Evolutionary conservation across 2,329 filamentous ascomycete genomes (phyloP).

Genomic region (Coniochaeta hoffmannii): DNA sequence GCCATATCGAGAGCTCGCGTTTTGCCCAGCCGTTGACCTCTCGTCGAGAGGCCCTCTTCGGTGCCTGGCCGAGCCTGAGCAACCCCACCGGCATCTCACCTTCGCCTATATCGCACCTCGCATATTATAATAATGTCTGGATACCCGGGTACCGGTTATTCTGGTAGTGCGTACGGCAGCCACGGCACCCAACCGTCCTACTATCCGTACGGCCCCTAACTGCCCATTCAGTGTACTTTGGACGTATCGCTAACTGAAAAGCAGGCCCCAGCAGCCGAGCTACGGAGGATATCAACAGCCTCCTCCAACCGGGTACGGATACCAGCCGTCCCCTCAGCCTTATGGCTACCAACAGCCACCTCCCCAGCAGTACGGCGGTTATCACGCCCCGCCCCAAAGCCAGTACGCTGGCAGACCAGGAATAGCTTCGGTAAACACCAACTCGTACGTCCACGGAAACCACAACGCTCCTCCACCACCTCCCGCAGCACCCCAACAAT

Average conservation of each 20-base stretch:
- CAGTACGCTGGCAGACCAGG: constrained; percentile 17
- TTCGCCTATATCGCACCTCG: not conserved
- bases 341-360: constrained; percentile 28
- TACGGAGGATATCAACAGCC: constrained; percentile 42
- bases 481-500: constrained; percentile 59
- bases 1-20: not conserved
- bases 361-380: constrained; percentile 12
- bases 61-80: constrained; percentile 3
- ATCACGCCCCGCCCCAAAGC: not conserved
- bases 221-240: constrained; percentile 13
- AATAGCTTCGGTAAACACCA: constrained; percentile 36
- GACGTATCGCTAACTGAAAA: constrained; percentile 3
- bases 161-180: constrained; percentile 36
- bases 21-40: constrained; percentile 6
- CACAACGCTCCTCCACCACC: constrained; percentile 57
- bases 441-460: constrained; percentile 50
- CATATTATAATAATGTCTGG: constrained; percentile 49
- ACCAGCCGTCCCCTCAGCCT: constrained; percentile 42
- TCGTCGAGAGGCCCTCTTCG: constrained; percentile 10
- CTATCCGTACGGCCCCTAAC: constrained; percentile 39
- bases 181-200: constrained; percentile 37
- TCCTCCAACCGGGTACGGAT: constrained; percentile 30
- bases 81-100: not conserved
- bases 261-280: constrained; percentile 30
- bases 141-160: constrained; percentile 49